Conservation (phyloP, 179 eudicot genomes). For the Patellifolia procumbens region DNA sequence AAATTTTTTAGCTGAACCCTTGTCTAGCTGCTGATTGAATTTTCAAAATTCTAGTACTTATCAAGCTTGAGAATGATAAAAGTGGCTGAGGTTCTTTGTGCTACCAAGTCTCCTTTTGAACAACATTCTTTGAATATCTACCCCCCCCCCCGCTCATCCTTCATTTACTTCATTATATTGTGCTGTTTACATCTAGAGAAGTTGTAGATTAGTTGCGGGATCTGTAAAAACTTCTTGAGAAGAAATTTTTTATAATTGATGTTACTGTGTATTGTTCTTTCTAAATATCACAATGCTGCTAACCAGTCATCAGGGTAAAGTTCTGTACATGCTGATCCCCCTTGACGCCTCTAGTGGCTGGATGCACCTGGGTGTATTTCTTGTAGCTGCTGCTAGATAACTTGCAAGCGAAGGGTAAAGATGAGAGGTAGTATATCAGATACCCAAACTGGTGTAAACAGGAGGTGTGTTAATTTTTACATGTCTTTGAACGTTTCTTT, state of each 20-base stretch:
- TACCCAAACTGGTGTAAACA: neutral
- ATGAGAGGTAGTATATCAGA: neutral
- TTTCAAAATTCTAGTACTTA: neutral
- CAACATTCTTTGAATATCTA: neutral
- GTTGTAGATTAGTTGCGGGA: neutral
- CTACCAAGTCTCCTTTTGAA: too few relatives aligned
- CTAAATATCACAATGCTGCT: neutral
- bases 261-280: neutral
- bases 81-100: slow-evolving; percentile 5
- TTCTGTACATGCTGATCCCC: slow-evolving; percentile 8
- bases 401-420: neutral
- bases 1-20: slow-evolving; percentile 68
- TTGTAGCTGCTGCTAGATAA: neutral
- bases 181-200: neutral
- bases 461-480: slow-evolving; percentile 4
- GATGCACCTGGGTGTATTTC: neutral
- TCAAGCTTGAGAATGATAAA: neutral
- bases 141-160: neutral
- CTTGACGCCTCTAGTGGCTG: slow-evolving; percentile 3
- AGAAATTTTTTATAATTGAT: neutral
- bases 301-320: neutral
- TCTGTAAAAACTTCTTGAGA: slow-evolving; percentile 18
- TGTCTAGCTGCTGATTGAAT: slow-evolving; percentile 10
- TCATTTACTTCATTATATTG: neutral
- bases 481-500: neutral